Conservation (phyloP, 345 rosid species). For the Lumnitzera littorea region DNA sequence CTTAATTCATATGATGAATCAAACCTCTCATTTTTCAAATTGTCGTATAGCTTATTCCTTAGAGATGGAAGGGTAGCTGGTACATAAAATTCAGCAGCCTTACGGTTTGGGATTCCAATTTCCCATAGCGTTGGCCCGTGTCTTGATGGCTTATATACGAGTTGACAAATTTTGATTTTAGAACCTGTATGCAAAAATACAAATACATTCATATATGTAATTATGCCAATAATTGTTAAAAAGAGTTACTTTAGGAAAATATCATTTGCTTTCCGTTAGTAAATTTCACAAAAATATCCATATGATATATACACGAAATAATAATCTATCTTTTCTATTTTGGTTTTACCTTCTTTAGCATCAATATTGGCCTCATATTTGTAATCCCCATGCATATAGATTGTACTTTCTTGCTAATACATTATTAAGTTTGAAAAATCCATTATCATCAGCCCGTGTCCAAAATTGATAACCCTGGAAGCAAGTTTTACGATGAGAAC, state of each 20-base stretch:
- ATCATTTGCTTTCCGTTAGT: too few species aligned
- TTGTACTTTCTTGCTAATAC: constrained; percentile 24
- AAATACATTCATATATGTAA: too few species aligned
- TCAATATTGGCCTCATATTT: constrained; percentile 10
- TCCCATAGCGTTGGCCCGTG: constrained; percentile 41
- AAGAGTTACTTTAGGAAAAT: background rate
- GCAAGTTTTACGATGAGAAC: background rate
- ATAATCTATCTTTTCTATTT: background rate
- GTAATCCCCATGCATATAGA: constrained; percentile 32
- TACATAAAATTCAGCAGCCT: constrained; percentile 32
- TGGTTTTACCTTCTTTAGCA: constrained; percentile 16
- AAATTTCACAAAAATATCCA: too few species aligned
- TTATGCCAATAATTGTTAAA: background rate
- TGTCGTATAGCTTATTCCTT: constrained; percentile 11
- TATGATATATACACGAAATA: background rate
- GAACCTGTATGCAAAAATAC: constrained; percentile 10
- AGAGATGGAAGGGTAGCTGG: constrained; percentile 23
- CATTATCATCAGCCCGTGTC: constrained; percentile 20
- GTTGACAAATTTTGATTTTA: constrained; percentile 7
- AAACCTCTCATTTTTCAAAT: constrained; percentile 5
- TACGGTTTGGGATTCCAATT: constrained; percentile 34
- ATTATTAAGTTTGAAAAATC: constrained; percentile 23
- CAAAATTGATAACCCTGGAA: constrained; percentile 40
- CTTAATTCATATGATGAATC: background rate
- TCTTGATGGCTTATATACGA: constrained; percentile 31